Base-by-base conservation (phyloP, 2,329 filamentous ascomycete species). In the Colletotrichum sp. region DNA sequence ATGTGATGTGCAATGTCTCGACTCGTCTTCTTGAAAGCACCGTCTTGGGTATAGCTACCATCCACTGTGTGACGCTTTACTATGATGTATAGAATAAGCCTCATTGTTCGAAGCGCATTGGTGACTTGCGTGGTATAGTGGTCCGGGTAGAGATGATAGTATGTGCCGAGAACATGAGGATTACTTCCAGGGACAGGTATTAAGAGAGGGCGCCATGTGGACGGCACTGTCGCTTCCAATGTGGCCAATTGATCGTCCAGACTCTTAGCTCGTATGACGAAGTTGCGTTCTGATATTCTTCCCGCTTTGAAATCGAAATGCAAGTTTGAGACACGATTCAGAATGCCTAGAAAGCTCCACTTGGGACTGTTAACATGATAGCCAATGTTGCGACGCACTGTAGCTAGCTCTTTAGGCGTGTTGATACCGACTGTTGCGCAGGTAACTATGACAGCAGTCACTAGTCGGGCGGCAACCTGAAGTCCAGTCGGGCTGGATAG, bases 61-160 rank as follows among this genome's bases (percentile, higher is more conserved):
- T 22, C 57, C 0, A 39, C 30, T 5, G 71, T 27, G 27, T 77
- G 27, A 6, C 22, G 44, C 39, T 65, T 36, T 22, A 77, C 72
- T 22, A 78, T 61, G 29, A 64, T 22, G 25, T 77, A 69, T 8
- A 81, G 66, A 16, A 79, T 76, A 5, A 81, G 69, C 9, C 77
- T 79, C 63, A 79, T 78, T 7, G 77, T 78, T 11, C 77, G 76
- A 36, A 79, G 63, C 3, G 78, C 79, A 39, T 81, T 81, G 29
- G 75, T 68, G 16, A 81, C 79, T 52, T 81, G 80, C 1, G 79
- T 78, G 30, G 76, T 72, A 16, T 75, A 79, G 8, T 80, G 74
- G 19, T 79, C 77, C 4, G 57, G 55, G 57, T 80, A 79, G 5
- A 80, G 27, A 52, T 81, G 77, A 25, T 80, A 81, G 13, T 73